Evolutionary conservation across 2,329 filamentous ascomycete species (phyloP), one percentile per base, ranked within the genome.

Genomic region (Claviceps capensis): DNA sequence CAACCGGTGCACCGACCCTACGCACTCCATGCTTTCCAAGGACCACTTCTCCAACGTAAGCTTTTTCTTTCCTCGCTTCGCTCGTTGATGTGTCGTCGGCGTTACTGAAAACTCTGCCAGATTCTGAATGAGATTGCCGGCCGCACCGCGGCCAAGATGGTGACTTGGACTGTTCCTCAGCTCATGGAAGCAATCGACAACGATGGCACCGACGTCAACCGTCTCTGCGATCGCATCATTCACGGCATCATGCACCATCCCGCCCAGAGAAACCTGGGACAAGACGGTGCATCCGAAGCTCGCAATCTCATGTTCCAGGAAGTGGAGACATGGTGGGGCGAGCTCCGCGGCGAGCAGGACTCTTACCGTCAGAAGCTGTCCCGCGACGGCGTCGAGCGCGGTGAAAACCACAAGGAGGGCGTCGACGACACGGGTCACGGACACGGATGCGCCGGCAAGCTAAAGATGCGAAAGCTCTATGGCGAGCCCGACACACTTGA

Each of bases 1-100:
- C 58, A 84, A 94, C 62, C 56, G 77, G 49, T 85, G 73, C 56
- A 82, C 81, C 19, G 85, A 96, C 62, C 91, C 90, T 0, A 96
- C 90, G 1, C 90, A 96, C 71, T 94, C 88, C 19, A 95, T 95
- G 90, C 73, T 96, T 50, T 89, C 88, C 54, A 96, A 96, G 72
- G 90, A 96, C 62, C 90, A 96, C 69, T 96, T 96, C 67, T 86
- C 85, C 57, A 94, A 94, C 63, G 74, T 85, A 65, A 68, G 74
- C 60, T 22, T 42, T 11, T 19, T 16, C 2, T 38, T 17, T 38
- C 13, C 30, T 34, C 30, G 8, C 3, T 34, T 34, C 30, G 30
- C 30, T 34, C 30, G 9, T 34, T 34, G 9, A 19, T 11, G 2
- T 47, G 4, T 14, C 45, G 16, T 36, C 7, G 45, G 22, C 34